These are phyloP conservation scores for Colletotrichum echinochloae DNA, from an alignment of 2,329 filamentous ascomycete species.

Conservation along the genomic window DNA sequence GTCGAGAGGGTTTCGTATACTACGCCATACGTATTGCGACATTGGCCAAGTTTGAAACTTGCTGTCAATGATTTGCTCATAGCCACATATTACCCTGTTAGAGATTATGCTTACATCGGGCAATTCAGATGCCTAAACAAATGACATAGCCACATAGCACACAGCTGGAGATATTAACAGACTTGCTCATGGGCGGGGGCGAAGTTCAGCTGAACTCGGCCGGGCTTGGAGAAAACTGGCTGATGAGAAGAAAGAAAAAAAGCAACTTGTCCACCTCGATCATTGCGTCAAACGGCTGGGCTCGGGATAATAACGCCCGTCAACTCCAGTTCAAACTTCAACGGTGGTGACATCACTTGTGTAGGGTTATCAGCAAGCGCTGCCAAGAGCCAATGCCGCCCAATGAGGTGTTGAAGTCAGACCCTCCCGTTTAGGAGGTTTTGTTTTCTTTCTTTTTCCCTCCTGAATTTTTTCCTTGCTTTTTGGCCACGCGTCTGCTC, in stretches of 20 bases:
- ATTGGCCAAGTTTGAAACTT: not conserved
- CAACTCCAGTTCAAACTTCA: not conserved
- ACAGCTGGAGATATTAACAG: not conserved
- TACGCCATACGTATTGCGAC: not conserved
- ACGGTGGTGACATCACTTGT: not conserved
- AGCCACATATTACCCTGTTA: too few relatives aligned
- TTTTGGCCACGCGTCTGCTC: not conserved
- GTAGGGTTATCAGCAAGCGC: not conserved
- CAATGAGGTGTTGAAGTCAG: not conserved
- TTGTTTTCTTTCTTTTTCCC: too few relatives aligned
- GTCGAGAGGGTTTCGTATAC: too few relatives aligned
- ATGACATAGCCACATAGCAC: too few relatives aligned
- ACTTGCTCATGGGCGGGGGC: not conserved
- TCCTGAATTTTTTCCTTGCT: too few relatives aligned
- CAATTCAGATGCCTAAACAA: not conserved
- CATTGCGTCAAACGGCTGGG: not conserved
- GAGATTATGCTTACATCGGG: not conserved
- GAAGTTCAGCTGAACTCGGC: not conserved
- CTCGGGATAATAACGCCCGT: not conserved
- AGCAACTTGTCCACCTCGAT: not conserved
- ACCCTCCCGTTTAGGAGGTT: too few relatives aligned
- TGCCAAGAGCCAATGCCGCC: too few relatives aligned
- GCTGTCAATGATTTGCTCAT: too few relatives aligned
- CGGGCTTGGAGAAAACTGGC: too few relatives aligned
- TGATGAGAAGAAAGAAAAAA: not conserved